phyloP scores from a whole-genome alignment of 768 basidiomycete species.

The Mycena rosella region DNA sequence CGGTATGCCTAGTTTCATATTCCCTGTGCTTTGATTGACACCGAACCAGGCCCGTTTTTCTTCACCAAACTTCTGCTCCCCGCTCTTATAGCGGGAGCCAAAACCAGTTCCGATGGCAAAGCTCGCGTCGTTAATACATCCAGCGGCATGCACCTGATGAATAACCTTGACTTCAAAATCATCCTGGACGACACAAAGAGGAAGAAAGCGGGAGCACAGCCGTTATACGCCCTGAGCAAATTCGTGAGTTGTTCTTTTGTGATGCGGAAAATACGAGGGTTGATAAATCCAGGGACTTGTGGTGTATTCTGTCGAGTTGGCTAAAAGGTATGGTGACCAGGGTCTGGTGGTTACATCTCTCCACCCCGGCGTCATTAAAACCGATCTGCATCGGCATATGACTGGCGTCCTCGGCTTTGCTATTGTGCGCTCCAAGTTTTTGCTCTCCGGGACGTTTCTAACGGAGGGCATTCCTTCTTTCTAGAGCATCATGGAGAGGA shows the following conservation, averaged over 20 bases:
- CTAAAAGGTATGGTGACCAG: slow-evolving; percentile 55
- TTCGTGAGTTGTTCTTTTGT: slow-evolving; percentile 28
- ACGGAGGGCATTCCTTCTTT: not conserved
- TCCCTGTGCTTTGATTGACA: not conserved
- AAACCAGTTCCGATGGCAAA: slow-evolving; percentile 40
- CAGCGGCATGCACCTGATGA: slow-evolving; percentile 31
- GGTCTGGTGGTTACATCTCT: slow-evolving; percentile 58
- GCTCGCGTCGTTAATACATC: slow-evolving; percentile 49
- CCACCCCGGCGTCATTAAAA: slow-evolving; percentile 54
- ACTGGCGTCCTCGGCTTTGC: slow-evolving; percentile 29
- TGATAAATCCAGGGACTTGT: slow-evolving; percentile 51
- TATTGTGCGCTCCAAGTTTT: slow-evolving; percentile 15
- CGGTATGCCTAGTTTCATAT: slow-evolving; percentile 3
- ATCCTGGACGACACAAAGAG: slow-evolving; percentile 42
- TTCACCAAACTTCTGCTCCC: slow-evolving; percentile 48
- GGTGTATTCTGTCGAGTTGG: slow-evolving; percentile 57
- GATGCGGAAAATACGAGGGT: not conserved
- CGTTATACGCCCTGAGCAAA: slow-evolving; percentile 41
- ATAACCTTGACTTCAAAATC: slow-evolving; percentile 42
- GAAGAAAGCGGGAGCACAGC: slow-evolving; percentile 33
- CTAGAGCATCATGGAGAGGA: slow-evolving; percentile 31
- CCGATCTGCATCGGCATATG: slow-evolving; percentile 43
- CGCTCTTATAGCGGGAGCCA: slow-evolving; percentile 39
- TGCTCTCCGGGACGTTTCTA: too few species aligned
- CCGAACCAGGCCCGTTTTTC: slow-evolving; percentile 40